These are phyloP conservation scores for Ochromonas danica DNA, from an alignment of 108 stramenopile species.

Conservation along the genomic window DNA sequence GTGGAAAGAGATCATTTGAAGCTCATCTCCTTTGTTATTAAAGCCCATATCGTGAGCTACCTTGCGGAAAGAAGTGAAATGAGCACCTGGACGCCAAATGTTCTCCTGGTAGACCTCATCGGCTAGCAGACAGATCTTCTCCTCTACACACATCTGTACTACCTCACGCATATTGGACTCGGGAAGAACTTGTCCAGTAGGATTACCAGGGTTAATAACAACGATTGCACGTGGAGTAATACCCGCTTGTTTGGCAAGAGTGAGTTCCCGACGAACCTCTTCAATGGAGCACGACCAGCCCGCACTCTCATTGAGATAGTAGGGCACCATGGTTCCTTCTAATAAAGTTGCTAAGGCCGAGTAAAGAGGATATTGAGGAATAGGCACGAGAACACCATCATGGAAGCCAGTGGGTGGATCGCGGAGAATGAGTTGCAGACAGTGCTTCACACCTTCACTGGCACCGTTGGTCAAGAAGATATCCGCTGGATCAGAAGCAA, in stretches of 20 bases:
- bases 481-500: constrained; percentile 65
- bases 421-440: constrained; percentile 73
- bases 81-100: constrained; percentile 68
- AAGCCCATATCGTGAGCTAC: constrained; percentile 61
- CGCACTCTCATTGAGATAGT: constrained; percentile 72
- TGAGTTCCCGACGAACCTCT: constrained; percentile 66
- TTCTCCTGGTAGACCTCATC: constrained; percentile 95
- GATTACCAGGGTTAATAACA: constrained; percentile 93
- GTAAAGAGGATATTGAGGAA: constrained; percentile 95
- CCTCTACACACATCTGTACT: constrained; percentile 70
- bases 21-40: constrained; percentile 53
- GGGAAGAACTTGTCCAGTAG: constrained; percentile 79
- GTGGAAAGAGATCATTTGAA: constrained; percentile 87
- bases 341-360: constrained; percentile 73
- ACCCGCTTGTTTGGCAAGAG: constrained; percentile 67
- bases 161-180: constrained; percentile 72
- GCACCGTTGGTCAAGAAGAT: constrained; percentile 92
- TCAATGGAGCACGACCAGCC: constrained; percentile 75
- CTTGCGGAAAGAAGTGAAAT: constrained; percentile 77
- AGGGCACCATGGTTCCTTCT: constrained; percentile 77
- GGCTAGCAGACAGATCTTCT: constrained; percentile 75
- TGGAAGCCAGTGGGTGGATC: constrained; percentile 58
- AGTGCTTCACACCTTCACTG: constrained; percentile 71
- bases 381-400: constrained; percentile 77
- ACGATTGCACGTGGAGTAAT: constrained; percentile 68